Percentiles rank a stretch among this genome's conserved stretches.
These are phyloP conservation scores for Aspergillus ellipticus DNA, from an alignment of 495 filamentous ascomycete species.

Conservation along the genomic window DNA sequence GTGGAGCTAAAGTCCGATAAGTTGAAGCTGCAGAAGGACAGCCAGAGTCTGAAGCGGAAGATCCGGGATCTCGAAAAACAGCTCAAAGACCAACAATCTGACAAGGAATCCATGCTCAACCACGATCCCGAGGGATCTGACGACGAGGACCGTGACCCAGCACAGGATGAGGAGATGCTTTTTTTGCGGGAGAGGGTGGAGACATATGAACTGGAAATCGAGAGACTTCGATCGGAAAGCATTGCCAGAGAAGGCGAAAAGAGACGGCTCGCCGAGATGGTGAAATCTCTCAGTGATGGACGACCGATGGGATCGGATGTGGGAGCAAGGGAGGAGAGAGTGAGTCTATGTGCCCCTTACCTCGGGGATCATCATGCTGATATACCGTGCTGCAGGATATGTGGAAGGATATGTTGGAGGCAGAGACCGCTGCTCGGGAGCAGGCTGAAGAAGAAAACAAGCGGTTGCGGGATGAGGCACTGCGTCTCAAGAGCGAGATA, in stretches of 20 bases:
- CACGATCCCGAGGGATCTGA: constrained; percentile 60
- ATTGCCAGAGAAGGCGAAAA: constrained; percentile 76
- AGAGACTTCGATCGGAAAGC: constrained; percentile 71
- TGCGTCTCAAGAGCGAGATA: constrained; percentile 67
- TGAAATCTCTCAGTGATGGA: constrained; percentile 66
- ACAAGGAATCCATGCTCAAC: constrained; percentile 55
- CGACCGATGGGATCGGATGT: constrained; percentile 60
- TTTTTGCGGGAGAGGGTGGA: constrained; percentile 81
- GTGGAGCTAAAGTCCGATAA: constrained; percentile 90
- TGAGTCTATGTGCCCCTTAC: constrained; percentile 18
- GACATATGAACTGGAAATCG: constrained; percentile 76
- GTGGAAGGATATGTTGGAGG: constrained; percentile 93
- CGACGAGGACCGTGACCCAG: constrained; percentile 47
- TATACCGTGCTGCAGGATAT: constrained; percentile 53
- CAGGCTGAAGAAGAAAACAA: constrained; percentile 87
- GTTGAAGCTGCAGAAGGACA: constrained; percentile 82
- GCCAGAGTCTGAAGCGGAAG: constrained; percentile 70
- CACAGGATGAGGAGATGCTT: constrained; percentile 74
- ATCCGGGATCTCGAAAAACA: constrained; percentile 84
- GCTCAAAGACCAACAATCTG: constrained; percentile 60
- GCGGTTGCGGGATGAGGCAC: constrained; percentile 78
- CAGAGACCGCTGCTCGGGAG: constrained; percentile 84
- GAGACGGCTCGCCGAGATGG: constrained; percentile 72
- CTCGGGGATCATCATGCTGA: background rate
- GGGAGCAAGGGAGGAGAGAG: constrained; percentile 78